Percentiles rank a stretch among this genome's conserved stretches.
Evolutionary conservation across 306 rosid species (phyloP).

Genomic region (Amphicarpaea edgeworthii): DNA sequence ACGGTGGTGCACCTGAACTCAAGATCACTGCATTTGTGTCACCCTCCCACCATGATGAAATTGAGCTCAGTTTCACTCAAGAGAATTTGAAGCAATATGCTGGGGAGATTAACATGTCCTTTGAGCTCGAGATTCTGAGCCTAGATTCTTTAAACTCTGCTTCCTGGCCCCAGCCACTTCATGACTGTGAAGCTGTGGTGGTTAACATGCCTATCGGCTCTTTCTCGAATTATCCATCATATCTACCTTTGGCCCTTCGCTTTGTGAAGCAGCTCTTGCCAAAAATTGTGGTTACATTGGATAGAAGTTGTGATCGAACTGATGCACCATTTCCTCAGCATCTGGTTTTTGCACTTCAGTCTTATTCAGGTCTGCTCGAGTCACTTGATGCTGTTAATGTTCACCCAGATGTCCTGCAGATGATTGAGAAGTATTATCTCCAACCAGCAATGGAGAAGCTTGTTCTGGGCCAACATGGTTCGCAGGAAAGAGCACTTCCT

Average conservation of each 20-base stretch:
- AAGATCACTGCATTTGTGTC: slow-evolving; percentile 83
- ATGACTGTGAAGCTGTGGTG: slow-evolving; percentile 70
- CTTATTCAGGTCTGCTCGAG: slow-evolving; percentile 68
- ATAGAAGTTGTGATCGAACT: slow-evolving; percentile 66
- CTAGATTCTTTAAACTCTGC: slow-evolving; percentile 66
- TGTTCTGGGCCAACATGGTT: slow-evolving; percentile 55
- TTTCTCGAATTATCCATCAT: slow-evolving; percentile 56
- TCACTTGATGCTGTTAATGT: slow-evolving; percentile 80
- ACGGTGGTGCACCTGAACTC: slow-evolving; percentile 63
- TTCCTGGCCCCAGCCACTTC: slow-evolving; percentile 71
- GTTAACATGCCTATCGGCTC: slow-evolving; percentile 74
- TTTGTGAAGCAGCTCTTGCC: slow-evolving; percentile 82
- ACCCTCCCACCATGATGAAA: slow-evolving; percentile 60
- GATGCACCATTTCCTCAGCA: slow-evolving; percentile 73
- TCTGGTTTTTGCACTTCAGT: slow-evolving; percentile 60
- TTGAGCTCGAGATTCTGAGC: slow-evolving; percentile 70
- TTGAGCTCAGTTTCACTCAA: slow-evolving; percentile 80
- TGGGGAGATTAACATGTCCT: slow-evolving; percentile 65
- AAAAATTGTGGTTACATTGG: slow-evolving; percentile 74
- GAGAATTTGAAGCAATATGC: slow-evolving; percentile 84
- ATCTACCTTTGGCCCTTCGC: slow-evolving; percentile 66
- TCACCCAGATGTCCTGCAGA: slow-evolving; percentile 68
- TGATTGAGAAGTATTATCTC: slow-evolving; percentile 73
- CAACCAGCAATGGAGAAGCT: slow-evolving; percentile 84
- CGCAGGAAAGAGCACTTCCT: slow-evolving; percentile 56